Conservation (phyloP, 2,329 filamentous ascomycete genomes). For the Dendryphion nanum region DNA sequence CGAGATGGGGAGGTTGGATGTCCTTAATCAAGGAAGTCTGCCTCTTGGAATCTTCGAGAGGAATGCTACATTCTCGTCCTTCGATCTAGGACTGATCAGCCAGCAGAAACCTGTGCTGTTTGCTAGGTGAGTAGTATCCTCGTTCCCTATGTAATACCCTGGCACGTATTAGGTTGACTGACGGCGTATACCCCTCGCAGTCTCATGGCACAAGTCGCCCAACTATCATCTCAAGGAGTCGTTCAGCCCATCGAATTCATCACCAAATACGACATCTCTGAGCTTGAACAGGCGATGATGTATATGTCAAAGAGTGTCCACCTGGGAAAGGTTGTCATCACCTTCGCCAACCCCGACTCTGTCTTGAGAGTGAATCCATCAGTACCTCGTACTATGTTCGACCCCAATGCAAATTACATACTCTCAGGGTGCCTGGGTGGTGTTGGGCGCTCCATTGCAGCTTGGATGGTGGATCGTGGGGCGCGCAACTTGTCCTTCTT, state of each 20-base stretch:
- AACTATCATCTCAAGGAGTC: slow-evolving; percentile 3
- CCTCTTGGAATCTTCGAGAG: slow-evolving; percentile 12
- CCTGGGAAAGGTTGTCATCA: slow-evolving; percentile 42
- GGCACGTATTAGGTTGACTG: background rate
- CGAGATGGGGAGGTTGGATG: slow-evolving; percentile 20
- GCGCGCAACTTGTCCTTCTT: slow-evolving; percentile 16
- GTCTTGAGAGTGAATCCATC: slow-evolving; percentile 3
- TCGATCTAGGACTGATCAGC: slow-evolving; percentile 8
- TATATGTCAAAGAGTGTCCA: slow-evolving; percentile 37
- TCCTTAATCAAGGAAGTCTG: slow-evolving; percentile 4
- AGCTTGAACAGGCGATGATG: slow-evolving; percentile 27
- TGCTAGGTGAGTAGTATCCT: slow-evolving; percentile 1
- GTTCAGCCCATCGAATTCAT: slow-evolving; percentile 9
- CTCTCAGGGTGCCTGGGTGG: slow-evolving; percentile 24
- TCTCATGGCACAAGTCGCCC: slow-evolving; percentile 1
- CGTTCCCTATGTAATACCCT: too few relatives aligned
- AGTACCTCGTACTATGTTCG: slow-evolving; percentile 3
- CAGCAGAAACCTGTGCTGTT: background rate
- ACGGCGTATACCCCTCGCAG: too few relatives aligned
- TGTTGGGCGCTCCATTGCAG: slow-evolving; percentile 12
- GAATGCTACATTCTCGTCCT: slow-evolving; percentile 10
- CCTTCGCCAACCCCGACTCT: slow-evolving; percentile 5
- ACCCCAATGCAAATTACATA: slow-evolving; percentile 14
- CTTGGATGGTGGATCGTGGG: slow-evolving; percentile 17
- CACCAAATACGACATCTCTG: slow-evolving; percentile 15